Percentiles rank a stretch among this genome's conserved stretches.
Evolutionary conservation across 371 early-diverging fungal genomes (phyloP).

Genomic region (Basidiobolus heterosporus): DNA sequence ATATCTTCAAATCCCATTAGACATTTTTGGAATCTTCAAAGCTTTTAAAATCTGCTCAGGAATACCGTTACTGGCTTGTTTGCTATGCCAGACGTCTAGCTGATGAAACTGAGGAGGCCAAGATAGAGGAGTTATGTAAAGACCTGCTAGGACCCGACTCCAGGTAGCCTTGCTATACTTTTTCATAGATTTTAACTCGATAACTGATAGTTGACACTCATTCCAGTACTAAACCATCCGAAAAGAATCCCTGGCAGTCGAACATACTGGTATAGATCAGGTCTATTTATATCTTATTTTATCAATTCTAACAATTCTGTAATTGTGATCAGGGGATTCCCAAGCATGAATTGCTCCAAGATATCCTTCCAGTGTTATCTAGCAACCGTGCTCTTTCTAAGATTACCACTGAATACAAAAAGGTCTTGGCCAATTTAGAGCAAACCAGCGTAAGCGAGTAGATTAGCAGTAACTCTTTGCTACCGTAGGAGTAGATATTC

Average conservation of each 20-base stretch:
- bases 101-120: conserved; percentile 37
- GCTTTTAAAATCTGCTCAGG: conserved; percentile 34
- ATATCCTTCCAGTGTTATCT: conserved; percentile 26
- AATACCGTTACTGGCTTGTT: conserved; percentile 43
- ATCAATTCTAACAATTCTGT: background rate
- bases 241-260: conserved; percentile 3
- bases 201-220: too few relatives aligned
- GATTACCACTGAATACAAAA: conserved; percentile 18
- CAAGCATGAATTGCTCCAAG: conserved; percentile 27
- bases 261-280: background rate
- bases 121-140: conserved; percentile 53
- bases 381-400: conserved; percentile 27
- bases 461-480: too few relatives aligned
- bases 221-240: conserved; percentile 1
- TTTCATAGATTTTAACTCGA: too few relatives aligned
- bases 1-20: conserved; percentile 11
- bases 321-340: conserved; percentile 12
- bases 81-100: conserved; percentile 51
- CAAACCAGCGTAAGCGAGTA: too few relatives aligned
- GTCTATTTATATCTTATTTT: background rate
- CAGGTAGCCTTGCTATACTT: conserved; percentile 11
- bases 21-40: conserved; percentile 41
- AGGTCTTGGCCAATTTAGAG: conserved; percentile 5
- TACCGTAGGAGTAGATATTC: too few relatives aligned
- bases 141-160: conserved; percentile 43